Percentiles rank a stretch among this genome's conserved stretches.
Conservation (phyloP, 176 grass and related monocot species). For the Cymbopogon citratus region DNA sequence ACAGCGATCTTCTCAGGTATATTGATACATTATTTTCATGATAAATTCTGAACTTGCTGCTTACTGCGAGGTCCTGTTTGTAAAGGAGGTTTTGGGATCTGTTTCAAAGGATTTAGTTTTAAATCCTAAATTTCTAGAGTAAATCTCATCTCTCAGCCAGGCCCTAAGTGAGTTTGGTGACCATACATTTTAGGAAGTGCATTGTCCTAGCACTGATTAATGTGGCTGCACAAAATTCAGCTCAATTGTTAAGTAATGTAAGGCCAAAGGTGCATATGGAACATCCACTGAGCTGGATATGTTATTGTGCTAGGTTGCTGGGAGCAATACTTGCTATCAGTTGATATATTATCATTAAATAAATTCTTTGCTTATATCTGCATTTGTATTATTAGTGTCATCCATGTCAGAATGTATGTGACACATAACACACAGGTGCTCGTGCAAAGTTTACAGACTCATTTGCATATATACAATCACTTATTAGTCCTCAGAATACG, state of each 20-base stretch:
- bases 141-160: neutral
- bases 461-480: neutral
- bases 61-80: neutral
- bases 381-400: neutral
- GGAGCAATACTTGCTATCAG: constrained; percentile 5
- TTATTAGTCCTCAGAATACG: neutral
- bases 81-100: neutral
- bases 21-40: neutral
- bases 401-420: neutral
- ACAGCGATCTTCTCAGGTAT: constrained; percentile 89
- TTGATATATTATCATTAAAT: neutral
- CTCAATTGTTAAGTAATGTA: neutral
- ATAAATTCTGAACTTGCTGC: neutral
- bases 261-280: neutral
- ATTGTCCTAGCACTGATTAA: constrained; percentile 1
- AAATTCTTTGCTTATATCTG: neutral
- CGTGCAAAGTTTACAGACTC: neutral
- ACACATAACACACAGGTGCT: neutral
- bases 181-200: neutral
- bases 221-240: neutral
- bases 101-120: neutral
- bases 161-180: neutral
- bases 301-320: constrained; percentile 8
- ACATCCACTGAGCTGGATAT: neutral
- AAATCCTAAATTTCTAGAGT: neutral